phyloP scores from a whole-genome alignment of 2,329 filamentous ascomycete genomes.

The Fusarium chuoi region DNA sequence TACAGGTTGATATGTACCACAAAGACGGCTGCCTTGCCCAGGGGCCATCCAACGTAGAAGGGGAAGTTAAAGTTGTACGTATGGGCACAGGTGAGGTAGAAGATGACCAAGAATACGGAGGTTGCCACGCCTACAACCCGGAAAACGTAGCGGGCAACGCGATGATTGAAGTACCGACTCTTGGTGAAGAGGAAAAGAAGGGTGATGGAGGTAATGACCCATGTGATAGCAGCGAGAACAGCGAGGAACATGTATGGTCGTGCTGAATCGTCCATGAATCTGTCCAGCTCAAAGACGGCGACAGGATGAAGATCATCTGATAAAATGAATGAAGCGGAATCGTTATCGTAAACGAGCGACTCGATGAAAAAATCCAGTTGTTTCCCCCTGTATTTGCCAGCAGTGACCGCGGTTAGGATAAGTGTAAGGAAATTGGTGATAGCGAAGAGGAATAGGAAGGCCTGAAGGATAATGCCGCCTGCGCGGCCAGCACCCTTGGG shows the following conservation, averaged over 20 bases:
- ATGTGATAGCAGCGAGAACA: constrained; percentile 21
- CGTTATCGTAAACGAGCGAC: too few species aligned
- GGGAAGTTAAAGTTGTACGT: not conserved
- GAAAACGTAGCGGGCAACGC: constrained; percentile 39
- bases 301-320: not conserved
- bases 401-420: constrained; percentile 25
- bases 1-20: constrained; percentile 42
- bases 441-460: constrained; percentile 34
- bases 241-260: constrained; percentile 36
- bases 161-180: not conserved
- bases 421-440: constrained; percentile 37
- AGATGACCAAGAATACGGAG: constrained; percentile 21
- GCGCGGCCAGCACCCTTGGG: not conserved
- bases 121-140: constrained; percentile 39
- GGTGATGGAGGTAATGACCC: constrained; percentile 18
- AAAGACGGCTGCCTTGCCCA: constrained; percentile 11
- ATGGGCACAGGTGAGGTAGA: constrained; percentile 14
- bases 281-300: not conserved
- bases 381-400: not conserved
- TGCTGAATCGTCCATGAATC: not conserved
- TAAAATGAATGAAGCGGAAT: too few species aligned
- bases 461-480: constrained; percentile 19
- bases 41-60: not conserved
- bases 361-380: too few species aligned
- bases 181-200: constrained; percentile 18